Evolutionary conservation across 2,329 filamentous ascomycete genomes (phyloP), one percentile per base, ranked within the genome.

Genomic region (Orbilia oligospora): DNA sequence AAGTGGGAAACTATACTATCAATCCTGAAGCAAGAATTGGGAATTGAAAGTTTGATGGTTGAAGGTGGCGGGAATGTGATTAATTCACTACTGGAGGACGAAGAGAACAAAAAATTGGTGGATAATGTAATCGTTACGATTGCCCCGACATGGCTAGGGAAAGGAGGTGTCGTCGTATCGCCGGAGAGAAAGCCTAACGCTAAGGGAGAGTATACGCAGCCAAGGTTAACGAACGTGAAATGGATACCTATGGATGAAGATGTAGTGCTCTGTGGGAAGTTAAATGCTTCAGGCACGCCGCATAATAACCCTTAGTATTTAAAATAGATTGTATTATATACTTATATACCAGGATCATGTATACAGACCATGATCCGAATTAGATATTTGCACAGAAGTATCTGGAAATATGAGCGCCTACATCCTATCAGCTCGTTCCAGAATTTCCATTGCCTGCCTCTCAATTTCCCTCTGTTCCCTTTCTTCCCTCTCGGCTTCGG

Each of bases 91-190:
- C 87, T 98, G n/a, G 86, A 88, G 46, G 64, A 66, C 10, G 87
- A 88, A 1, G 85, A 86, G 30, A 89, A 90, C 81, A 86, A 89
- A 16, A 81, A 83, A n/a, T 85, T 94, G 8, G 87, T 97, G 49
- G 88, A 93, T 83, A 91, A 91, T 1, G 90, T 97, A 61, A 92
- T 98, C 81, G 88, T 97, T 73, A 97, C 95, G 0, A 90, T 97
- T 82, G 94, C 95, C 2, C 95, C 95, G 8, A 93, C 90, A 0
- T 98, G 93, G 89, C 87, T 98, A n/a, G 95, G 95, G 0, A 87
- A 89, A 76, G 93, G 92, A 1, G 93, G 93, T 6, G 92, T 97
- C 9, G 87, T 90, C 10, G 93, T 97, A 1, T 91, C 90, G 56
- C 95, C 94, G 1, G 86, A 89, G 20, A 87, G 89, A 38, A 88